Evolutionary conservation across 2,329 filamentous ascomycete species (phyloP), one percentile per base, ranked within the genome.

Genomic region (Verticillium zaregamsianum): DNA sequence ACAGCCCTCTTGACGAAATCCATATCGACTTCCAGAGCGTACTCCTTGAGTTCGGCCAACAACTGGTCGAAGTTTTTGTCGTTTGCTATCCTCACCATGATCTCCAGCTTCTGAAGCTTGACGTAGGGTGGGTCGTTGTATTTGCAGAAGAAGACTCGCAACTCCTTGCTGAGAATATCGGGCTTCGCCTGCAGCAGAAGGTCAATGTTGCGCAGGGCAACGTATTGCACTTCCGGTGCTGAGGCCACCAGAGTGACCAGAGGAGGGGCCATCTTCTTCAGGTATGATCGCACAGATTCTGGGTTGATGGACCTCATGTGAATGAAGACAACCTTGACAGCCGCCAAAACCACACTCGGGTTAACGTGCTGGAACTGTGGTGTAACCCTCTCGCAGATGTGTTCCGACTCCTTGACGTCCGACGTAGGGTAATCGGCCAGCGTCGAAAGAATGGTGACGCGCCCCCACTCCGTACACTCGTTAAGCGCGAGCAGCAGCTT

Each of bases 341-440:
- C 95, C n/a, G 95, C 92, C 66, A 99, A 79, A 23, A 99, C 95
- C 17, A 99, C 95, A 73, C 94, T 96, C 3, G 95, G 92, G 72
- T 99, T 99, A 71, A 97, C 94, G 72, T 99, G 95, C 78, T 99
- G 95, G 74, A 99, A 99, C 73, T 99, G 95, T 49, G 95, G 95
- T 59, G 92, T 88, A 39, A 98, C 94, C 70, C 95, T 84, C 80
- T 99, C 95, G 76, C 95, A 99, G 62, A 99, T 97, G 74, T 98
- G 95, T 78, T 99, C 95, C 61, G 94, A 90, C 78, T 99, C 95
- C 78, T 97, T 98, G 64, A 93, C 83, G 73, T 98, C 94, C n/a
- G 81, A 73, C 0, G 94, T 88, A 67, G 87, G 88, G 77, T 98
- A 98, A 71, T 96, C 90, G 52, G 95, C 93, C 66, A 99, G 77